These are phyloP conservation scores for Cucurbita pepo DNA, from an alignment of 306 rosid genomes.

Conservation along the genomic window DNA sequence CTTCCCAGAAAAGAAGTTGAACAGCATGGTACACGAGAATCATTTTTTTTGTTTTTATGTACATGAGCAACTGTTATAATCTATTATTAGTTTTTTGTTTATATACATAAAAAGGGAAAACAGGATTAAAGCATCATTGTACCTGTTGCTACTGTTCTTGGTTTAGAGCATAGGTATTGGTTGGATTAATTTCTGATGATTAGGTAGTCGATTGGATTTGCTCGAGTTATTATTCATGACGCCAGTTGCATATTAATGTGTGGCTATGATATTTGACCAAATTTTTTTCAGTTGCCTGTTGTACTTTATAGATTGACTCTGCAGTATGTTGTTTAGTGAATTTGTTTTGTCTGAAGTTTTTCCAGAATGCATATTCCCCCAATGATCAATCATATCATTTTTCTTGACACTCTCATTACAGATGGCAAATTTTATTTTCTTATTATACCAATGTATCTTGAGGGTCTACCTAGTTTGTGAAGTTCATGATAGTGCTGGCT, in stretches of 20 bases:
- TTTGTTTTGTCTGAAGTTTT: background rate
- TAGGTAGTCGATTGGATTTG: background rate
- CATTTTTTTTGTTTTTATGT: background rate
- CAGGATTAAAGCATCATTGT: background rate
- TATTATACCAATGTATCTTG: background rate
- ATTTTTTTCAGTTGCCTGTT: background rate
- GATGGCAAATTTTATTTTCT: background rate
- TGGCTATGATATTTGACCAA: background rate
- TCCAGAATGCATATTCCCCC: background rate
- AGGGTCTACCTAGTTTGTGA: background rate
- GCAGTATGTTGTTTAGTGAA: too few species aligned
- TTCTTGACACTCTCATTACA: background rate
- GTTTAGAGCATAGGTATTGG: background rate
- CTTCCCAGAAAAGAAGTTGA: slow-evolving; percentile 62
- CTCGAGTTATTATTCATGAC: background rate
- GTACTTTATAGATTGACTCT: background rate
- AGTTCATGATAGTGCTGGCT: background rate
- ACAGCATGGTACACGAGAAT: slow-evolving; percentile 32
- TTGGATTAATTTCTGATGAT: background rate
- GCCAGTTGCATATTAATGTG: background rate
- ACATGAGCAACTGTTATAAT: background rate
- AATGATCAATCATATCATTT: background rate
- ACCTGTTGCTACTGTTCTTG: background rate
- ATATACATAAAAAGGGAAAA: background rate
- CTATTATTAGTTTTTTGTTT: background rate